Conservation (phyloP, 2,329 filamentous ascomycete species). For the Ascochyta clinopodiicola region DNA sequence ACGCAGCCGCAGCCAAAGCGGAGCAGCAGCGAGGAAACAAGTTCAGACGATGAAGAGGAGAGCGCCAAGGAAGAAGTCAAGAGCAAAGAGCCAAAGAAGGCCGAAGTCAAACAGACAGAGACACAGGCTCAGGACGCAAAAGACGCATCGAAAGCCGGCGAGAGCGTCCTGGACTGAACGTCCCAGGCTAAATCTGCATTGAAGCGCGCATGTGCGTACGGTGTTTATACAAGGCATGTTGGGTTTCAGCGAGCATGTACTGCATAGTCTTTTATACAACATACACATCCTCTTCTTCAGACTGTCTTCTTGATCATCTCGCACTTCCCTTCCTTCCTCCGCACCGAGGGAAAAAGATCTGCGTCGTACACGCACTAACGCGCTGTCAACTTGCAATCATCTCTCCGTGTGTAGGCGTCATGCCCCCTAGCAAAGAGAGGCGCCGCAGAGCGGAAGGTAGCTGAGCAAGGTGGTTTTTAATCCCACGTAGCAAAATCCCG, state of each 20-base stretch:
- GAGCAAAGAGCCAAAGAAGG: neutral
- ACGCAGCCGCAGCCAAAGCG: conserved; percentile 25
- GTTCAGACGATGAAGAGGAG: conserved; percentile 6
- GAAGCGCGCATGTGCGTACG: neutral
- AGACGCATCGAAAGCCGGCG: conserved; percentile 39
- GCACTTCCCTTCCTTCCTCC: too few species aligned
- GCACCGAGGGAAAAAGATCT: too few species aligned
- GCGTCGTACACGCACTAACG: too few species aligned
- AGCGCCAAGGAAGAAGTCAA: conserved; percentile 1
- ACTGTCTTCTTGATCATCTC: too few species aligned
- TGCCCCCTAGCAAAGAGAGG: too few species aligned
- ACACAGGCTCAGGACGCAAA: conserved; percentile 34
- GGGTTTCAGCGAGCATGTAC: conserved; percentile 10
- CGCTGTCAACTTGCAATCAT: too few species aligned
- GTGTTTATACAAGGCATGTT: neutral
- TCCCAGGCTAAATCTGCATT: neutral
- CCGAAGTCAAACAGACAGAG: conserved; percentile 22
- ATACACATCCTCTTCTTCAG: too few species aligned
- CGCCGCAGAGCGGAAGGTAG: too few species aligned
- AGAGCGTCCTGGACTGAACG: conserved; percentile 45
- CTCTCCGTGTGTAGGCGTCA: too few species aligned
- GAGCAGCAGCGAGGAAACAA: conserved; percentile 7
- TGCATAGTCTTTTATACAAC: neutral
- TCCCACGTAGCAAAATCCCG: too few species aligned
- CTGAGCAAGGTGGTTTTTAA: too few species aligned